Evolutionary conservation across 495 filamentous ascomycete genomes (phyloP).

Genomic region (Neurospora discreta): DNA sequence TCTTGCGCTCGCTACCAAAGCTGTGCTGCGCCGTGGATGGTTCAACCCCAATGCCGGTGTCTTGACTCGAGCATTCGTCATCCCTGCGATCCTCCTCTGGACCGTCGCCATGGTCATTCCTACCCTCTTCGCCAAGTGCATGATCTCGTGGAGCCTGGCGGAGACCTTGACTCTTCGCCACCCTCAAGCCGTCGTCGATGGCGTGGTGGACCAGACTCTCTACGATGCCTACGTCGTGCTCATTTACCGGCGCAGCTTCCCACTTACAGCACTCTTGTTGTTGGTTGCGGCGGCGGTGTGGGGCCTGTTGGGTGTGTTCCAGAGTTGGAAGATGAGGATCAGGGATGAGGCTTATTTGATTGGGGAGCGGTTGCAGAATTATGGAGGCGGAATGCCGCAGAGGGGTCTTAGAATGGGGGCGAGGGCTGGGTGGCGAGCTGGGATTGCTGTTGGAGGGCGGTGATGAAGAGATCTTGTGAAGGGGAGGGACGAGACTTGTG

Average conservation of each 20-base stretch:
- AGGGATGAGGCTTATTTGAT: conserved; percentile 93
- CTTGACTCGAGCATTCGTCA: conserved; percentile 70
- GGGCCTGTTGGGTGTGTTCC: conserved; percentile 51
- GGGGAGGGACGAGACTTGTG: not conserved
- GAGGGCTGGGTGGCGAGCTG: conserved; percentile 20
- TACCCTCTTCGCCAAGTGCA: conserved; percentile 18
- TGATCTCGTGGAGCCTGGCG: conserved; percentile 22
- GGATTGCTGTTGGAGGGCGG: not conserved
- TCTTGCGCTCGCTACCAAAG: conserved; percentile 59
- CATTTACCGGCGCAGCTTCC: conserved; percentile 67
- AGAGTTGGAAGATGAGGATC: conserved; percentile 71
- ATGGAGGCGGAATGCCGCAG: conserved; percentile 44
- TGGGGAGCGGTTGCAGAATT: conserved; percentile 88
- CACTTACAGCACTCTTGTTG: conserved; percentile 40
- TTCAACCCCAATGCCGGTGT: conserved; percentile 66
- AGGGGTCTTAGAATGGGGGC: not conserved
- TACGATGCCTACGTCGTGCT: conserved; percentile 37
- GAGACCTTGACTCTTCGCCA: conserved; percentile 2
- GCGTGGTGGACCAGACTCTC: conserved; percentile 18
- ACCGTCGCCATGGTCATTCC: conserved; percentile 49
- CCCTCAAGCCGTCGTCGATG: conserved; percentile 12
- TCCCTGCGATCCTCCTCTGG: conserved; percentile 56
- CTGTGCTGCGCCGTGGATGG: conserved; percentile 69
- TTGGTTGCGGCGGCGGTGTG: conserved; percentile 20
- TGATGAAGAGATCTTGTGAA: not conserved